These are phyloP conservation scores for Cordyceps sp. DNA, from an alignment of 2,329 filamentous ascomycete genomes.

Conservation along the genomic window DNA sequence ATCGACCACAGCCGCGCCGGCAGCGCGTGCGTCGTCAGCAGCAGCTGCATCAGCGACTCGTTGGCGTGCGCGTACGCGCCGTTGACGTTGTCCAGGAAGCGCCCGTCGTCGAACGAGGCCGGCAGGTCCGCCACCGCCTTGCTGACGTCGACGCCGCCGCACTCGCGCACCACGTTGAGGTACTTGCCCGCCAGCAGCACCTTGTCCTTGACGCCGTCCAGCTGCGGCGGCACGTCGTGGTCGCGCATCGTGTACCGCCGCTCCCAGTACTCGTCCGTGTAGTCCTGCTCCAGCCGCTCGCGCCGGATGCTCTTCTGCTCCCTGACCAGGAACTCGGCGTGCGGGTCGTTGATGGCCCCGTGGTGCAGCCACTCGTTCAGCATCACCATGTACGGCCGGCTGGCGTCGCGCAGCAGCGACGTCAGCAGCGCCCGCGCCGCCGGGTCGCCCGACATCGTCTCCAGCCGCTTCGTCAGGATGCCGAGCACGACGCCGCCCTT, in stretches of 20 bases:
- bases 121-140: slow-evolving; percentile 81
- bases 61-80: slow-evolving; percentile 91
- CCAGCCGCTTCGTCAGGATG: slow-evolving; percentile 66
- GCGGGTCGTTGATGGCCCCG: slow-evolving; percentile 84
- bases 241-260: slow-evolving; percentile 90
- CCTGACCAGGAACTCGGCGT: slow-evolving; percentile 85
- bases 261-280: slow-evolving; percentile 99
- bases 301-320: slow-evolving; percentile 90
- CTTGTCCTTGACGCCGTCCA: slow-evolving; percentile 83
- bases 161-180: slow-evolving; percentile 92
- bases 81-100: slow-evolving; percentile 93
- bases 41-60: slow-evolving; percentile 74
- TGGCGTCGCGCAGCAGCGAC: slow-evolving; percentile 70
- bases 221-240: slow-evolving; percentile 77
- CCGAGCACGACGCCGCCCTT: slow-evolving; percentile 94
- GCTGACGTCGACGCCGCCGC: slow-evolving; percentile 86
- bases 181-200: slow-evolving; percentile 94
- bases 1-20: slow-evolving; percentile 75
- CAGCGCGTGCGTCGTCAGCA: slow-evolving; percentile 83
- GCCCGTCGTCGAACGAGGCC: slow-evolving; percentile 74
- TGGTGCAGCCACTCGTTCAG: slow-evolving; percentile 97
- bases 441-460: slow-evolving; percentile 86
- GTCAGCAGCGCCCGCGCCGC: slow-evolving; percentile 70
- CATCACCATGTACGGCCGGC: slow-evolving; percentile 93
- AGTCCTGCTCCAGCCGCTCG: slow-evolving; percentile 84